Evolutionary conservation across 495 filamentous ascomycete species (phyloP).

Genomic region (Copromyces sp.): DNA sequence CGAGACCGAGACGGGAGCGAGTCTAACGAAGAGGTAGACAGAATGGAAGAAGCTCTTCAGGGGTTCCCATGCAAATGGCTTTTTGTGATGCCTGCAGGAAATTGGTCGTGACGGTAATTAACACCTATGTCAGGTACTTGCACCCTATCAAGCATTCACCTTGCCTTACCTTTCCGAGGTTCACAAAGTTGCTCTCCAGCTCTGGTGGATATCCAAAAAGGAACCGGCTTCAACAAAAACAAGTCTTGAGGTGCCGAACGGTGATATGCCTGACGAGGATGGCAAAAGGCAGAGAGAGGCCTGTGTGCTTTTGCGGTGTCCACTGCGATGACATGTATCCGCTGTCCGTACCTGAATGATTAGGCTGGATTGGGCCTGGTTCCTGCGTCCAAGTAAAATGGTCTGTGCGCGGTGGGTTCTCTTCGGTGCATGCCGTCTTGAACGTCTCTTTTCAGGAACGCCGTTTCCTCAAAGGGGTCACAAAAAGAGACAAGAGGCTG

Average conservation of each 20-base stretch:
- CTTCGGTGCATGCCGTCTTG: neutral
- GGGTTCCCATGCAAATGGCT: neutral
- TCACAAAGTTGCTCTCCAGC: neutral
- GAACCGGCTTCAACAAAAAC: neutral
- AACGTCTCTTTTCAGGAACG: neutral
- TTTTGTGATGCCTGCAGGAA: neutral
- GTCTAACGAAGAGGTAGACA: neutral
- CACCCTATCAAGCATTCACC: neutral
- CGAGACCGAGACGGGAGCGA: neutral
- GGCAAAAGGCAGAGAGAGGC: neutral
- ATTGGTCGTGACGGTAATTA: neutral
- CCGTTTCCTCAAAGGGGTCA: neutral
- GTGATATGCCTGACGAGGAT: neutral
- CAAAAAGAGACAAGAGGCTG: neutral
- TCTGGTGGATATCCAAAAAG: neutral
- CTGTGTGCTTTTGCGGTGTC: neutral
- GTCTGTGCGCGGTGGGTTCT: neutral
- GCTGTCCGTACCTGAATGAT: neutral
- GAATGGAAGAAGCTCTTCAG: neutral
- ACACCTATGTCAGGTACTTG: neutral
- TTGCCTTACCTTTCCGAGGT: neutral
- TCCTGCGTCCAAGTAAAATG: slow-evolving; percentile 4
- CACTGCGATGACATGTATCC: neutral
- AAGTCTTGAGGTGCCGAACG: neutral
- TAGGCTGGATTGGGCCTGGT: slow-evolving; percentile 15